Evolutionary conservation across 2,329 filamentous ascomycete species (phyloP), one percentile per base, ranked within the genome.

Genomic region (Paramyrothecium sp.): DNA sequence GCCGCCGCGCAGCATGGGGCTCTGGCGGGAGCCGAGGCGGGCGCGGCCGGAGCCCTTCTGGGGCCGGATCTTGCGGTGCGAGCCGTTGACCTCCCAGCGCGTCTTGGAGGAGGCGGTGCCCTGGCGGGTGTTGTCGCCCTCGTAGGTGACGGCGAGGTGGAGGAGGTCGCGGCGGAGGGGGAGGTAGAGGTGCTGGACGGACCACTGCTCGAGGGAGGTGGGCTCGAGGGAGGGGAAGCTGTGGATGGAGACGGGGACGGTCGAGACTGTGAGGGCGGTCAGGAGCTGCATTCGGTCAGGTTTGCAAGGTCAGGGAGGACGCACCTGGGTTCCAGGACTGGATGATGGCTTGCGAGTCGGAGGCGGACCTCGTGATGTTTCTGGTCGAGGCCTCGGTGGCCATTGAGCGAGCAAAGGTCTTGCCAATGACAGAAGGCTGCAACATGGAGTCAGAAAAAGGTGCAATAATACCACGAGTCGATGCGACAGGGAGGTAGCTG

Each of bases 101-200:
- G 86, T 95, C 79, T 96, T 96, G 61, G 86, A 86, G 64, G 80
- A 89, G 50, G 93, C 95, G 2, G 92, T 96, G 62, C 95, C 95
- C 73, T 92, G 89, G 30, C 95, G 89, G 56, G 91, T 90, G 69
- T 81, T 85, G 78, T 98, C 94, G 64, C 91, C 95, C 78, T 99
- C 95, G 81, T 89, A 98, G 65, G 97, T 78, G 58, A 99, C 86
- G 58, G 95, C 95, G 62, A 91, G 87, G 78, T 99, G 94, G 55
- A 99, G 87, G 63, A 99, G 87, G 73, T 99, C 95, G 72, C 89
- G 88, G 58, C 95, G 90, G 51, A 97, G 83, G 3, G 95, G 95
- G 34, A 98, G 85, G 70, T 90, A 80, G 49, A 99, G 89, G 74
- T 97, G 92, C 68, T 90, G 89, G 59, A 87, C 80, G 46, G 90